Percentiles rank a stretch among this genome's conserved stretches.
Evolutionary conservation across 306 rosid species (phyloP).

Genomic region (Glycyrrhiza uralensis): DNA sequence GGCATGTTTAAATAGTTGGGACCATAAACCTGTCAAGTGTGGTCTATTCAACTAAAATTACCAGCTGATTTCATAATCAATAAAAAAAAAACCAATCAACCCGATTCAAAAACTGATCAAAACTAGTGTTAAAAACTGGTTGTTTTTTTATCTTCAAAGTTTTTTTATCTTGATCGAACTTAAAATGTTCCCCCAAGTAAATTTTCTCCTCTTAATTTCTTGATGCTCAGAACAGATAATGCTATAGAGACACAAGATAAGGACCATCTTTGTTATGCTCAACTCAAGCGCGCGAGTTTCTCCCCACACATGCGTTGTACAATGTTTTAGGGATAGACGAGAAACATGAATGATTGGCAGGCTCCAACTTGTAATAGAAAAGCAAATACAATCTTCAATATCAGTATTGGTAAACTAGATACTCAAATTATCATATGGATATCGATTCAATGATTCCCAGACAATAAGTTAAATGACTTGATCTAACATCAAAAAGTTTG

Average conservation of each 20-base stretch:
- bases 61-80: no score
- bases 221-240: background rate
- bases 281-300: background rate
- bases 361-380: background rate
- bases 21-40: no score
- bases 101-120: no score
- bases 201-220: background rate
- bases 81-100: no score
- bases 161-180: background rate
- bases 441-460: background rate
- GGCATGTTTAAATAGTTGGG: no score
- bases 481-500: constrained; percentile 5
- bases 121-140: no score
- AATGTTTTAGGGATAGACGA: background rate
- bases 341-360: background rate
- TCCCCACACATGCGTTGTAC: background rate
- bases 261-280: background rate
- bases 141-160: no score
- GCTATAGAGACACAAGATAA: background rate
- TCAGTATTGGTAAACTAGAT: background rate
- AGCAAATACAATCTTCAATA: constrained; percentile 5
- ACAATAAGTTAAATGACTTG: constrained; percentile 1
- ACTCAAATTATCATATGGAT: constrained; percentile 16
- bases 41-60: no score
- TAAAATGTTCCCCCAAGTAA: background rate